Evolutionary conservation across 2,329 filamentous ascomycete species (phyloP).

Genomic region (Apiospora malaysiana): DNA sequence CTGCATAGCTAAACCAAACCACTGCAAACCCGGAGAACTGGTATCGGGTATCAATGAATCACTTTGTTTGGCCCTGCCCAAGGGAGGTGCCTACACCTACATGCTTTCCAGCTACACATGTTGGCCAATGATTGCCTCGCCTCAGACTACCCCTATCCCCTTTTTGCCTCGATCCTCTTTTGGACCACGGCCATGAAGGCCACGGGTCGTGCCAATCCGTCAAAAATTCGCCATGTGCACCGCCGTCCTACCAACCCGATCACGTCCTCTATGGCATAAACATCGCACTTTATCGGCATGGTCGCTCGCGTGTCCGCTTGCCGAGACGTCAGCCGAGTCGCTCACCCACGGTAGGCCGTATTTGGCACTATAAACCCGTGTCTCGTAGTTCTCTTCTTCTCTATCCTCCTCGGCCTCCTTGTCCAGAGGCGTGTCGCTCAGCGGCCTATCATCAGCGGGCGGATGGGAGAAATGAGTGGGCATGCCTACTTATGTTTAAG

Average conservation of each 20-base stretch:
- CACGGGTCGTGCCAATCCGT: neutral
- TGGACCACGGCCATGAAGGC: neutral
- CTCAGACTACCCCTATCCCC: neutral
- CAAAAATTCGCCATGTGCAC: neutral
- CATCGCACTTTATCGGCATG: no score
- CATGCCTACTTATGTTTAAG: no score
- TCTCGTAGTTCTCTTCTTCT: no score
- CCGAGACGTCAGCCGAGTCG: no score
- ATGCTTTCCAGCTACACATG: neutral
- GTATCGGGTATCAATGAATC: neutral
- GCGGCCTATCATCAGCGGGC: no score
- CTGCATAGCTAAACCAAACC: neutral
- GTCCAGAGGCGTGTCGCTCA: no score
- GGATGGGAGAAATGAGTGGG: no score
- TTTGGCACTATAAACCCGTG: no score
- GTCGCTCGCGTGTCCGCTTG: no score
- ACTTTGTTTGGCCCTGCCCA: no score
- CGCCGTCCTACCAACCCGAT: neutral
- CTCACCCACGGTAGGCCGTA: no score
- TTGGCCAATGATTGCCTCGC: neutral
- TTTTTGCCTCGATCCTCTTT: neutral
- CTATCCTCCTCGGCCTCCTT: no score
- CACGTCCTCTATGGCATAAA: neutral
- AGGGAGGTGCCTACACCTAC: neutral
- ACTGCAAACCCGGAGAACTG: neutral